phyloP scores from a whole-genome alignment of 306 rosid species.

The Macrotyloma uniflorum region DNA sequence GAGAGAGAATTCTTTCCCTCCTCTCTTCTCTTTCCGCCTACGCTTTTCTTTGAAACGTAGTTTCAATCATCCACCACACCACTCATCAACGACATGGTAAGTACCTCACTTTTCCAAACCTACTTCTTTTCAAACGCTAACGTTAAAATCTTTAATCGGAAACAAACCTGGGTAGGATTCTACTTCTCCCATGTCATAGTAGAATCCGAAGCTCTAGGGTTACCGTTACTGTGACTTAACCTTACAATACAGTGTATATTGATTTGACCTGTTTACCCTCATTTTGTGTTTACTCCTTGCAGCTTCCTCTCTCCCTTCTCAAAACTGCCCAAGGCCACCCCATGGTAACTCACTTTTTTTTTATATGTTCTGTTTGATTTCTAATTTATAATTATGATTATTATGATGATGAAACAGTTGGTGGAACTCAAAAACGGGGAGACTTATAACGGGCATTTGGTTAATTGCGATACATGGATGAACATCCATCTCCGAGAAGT shows the following conservation, averaged over 20 bases:
- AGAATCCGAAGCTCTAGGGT: conserved; percentile 26
- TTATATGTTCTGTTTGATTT: conserved; percentile 15
- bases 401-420: conserved; percentile 55
- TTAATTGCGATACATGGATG: conserved; percentile 99
- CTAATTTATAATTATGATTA: background rate
- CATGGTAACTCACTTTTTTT: conserved; percentile 50
- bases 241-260: background rate
- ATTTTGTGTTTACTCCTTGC: conserved; percentile 20
- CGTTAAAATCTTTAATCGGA: background rate
- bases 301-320: conserved; percentile 96
- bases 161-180: background rate
- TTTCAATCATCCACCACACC: background rate
- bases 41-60: background rate
- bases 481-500: conserved; percentile 99
- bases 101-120: background rate
- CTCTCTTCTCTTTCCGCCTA: background rate
- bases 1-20: background rate
- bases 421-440: conserved; percentile 98
- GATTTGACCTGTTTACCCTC: background rate
- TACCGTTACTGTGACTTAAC: background rate
- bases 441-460: conserved; percentile 98
- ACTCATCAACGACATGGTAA: conserved; percentile 30
- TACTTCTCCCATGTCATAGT: conserved; percentile 3
- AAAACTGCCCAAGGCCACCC: conserved; percentile 98
- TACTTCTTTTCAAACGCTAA: background rate